Percentiles rank a stretch among this genome's conserved stretches.
These are phyloP conservation scores for Piper betle DNA, from an alignment of 164 flowering plant species.

Conservation along the genomic window DNA sequence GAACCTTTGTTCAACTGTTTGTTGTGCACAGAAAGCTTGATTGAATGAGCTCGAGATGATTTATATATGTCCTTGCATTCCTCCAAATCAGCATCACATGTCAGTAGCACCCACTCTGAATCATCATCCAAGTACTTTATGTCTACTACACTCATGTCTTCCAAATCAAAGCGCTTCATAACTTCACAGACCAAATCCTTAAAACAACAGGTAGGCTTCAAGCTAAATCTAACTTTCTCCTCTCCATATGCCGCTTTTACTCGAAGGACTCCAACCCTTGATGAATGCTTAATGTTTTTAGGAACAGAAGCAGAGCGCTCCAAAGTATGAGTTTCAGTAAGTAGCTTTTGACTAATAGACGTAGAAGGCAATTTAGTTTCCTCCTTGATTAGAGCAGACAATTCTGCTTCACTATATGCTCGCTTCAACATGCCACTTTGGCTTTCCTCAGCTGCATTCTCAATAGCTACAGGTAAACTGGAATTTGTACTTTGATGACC, in stretches of 20 bases:
- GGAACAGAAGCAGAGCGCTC: conserved; percentile 24
- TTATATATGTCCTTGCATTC: conserved; percentile 58
- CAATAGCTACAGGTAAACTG: conserved; percentile 9
- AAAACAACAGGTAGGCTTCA: conserved; percentile 41
- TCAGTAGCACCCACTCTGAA: conserved; percentile 69
- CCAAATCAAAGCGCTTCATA: conserved; percentile 42
- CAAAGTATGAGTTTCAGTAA: conserved; percentile 17
- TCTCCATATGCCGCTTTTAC: conserved; percentile 57
- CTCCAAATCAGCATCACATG: conserved; percentile 75
- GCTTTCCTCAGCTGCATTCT: conserved; percentile 21
- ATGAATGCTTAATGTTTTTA: conserved; percentile 8
- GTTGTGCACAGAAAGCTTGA: conserved; percentile 34
- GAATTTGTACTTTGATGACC: conserved; percentile 16
- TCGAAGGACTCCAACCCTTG: conserved; percentile 21
- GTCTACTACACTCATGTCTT: conserved; percentile 26
- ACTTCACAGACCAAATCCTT: conserved; percentile 48
- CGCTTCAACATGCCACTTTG: conserved; percentile 27
- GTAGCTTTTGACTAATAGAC: conserved; percentile 38
- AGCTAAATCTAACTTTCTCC: conserved; percentile 56
- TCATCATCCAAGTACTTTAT: conserved; percentile 86
- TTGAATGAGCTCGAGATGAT: conserved; percentile 27
- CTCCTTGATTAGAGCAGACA: conserved; percentile 24
- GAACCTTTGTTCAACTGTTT: conserved; percentile 20
- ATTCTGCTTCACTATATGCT: conserved; percentile 36
- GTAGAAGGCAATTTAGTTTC: conserved; percentile 31